Evolutionary conservation across 208 protist genomes (phyloP), one percentile per base, ranked within the genome.

Genomic region (Leptomonas seymouri): DNA sequence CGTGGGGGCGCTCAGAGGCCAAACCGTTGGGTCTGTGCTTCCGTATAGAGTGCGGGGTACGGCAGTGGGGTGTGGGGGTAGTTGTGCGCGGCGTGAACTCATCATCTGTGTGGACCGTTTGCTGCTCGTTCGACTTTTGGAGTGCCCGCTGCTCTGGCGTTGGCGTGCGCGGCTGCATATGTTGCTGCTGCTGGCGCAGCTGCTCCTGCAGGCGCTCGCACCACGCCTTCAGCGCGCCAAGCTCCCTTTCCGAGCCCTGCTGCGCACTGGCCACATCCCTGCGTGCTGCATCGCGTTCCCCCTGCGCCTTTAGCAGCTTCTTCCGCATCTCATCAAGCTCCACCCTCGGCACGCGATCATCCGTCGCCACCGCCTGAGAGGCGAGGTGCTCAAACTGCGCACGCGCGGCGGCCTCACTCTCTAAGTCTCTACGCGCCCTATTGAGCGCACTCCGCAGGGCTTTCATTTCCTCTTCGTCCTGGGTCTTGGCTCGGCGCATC

Each of bases 201-300:
- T 86, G 78, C 46, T 48, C 70, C 39, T 82, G 69, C 18, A 93
- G 66, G 16, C 82, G 84, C n/a, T 67, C 68, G 57, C 74, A 81
- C 68, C 74, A 89, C 11, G 45, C 72, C 51, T 82, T 81, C 3
- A 93, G 69, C 18, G 73, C 78, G 18, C 70, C 68, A 18, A 90
- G 76, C 58, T 90, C 87, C 18, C 65, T 23, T 50, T 75, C 78
- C 27, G 67, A 63, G 30, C 48, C 76, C 67, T 73, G 41, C 62
- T 71, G 53, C 63, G 60, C 36, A 67, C 44, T 69, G 31, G 51
- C 46, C 58, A 30, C 48, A 31, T 77, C 56, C 18, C 36, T 36
- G 31, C 63, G 71, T 11, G 71, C 71, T 15, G 62, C 34, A 3
- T 65, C 57, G 15, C 54, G 59, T 41, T 82, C 64, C 46, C 55